Base-by-base conservation (phyloP, 1,284 basidiomycete genomes). In the Sparassis latifolia region DNA sequence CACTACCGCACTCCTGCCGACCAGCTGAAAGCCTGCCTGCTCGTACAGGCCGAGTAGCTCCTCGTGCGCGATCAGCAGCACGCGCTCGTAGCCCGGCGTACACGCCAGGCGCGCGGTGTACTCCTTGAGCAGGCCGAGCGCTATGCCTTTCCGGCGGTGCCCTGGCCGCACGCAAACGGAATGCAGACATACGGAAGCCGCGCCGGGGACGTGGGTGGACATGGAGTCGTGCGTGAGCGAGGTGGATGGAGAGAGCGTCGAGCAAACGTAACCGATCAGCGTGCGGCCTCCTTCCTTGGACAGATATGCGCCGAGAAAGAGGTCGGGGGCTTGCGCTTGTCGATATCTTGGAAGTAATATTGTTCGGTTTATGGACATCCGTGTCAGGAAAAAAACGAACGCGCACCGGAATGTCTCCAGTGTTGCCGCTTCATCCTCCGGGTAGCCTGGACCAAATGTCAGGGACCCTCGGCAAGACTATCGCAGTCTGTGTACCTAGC, bases 161-260 rank as follows among this genome's bases (percentile, higher is more conserved):
- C 62, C 50, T 0, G 65, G 55, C 2, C 71, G 55, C n/a, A 87
- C 77, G 57, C 80, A 84, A 31, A 89, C 76, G 5, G 82, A 80
- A 61, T 89, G 86, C 39, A 88, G 74, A 61, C 82, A 85, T 40
- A 86, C 77, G 7, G 80, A 78, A 0, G 71, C 50, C 1, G 75
- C 69, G 2, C 61, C 61, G 0, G 81, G 75, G 42, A 79, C 71
- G 58, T 89, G 86, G 0, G 60, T 73, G 2, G 72, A 72, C 84
- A 88, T 86, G 10, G 85, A 84, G n/a, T 74, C 74, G 57, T 84
- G 79, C 4, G 80, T 83, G 32, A 88, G 69, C 2, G 73, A 70
- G 3, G 64, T 42, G 3, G 71, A 70, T 1, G 74, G 63, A 2
- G 86, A 81, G 29, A 79, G 77, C 1, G 86, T 88, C 10, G 80